Evolutionary conservation across 2,329 filamentous ascomycete species (phyloP), one percentile per base, ranked within the genome.

Genomic region (Thelonectria rubi): DNA sequence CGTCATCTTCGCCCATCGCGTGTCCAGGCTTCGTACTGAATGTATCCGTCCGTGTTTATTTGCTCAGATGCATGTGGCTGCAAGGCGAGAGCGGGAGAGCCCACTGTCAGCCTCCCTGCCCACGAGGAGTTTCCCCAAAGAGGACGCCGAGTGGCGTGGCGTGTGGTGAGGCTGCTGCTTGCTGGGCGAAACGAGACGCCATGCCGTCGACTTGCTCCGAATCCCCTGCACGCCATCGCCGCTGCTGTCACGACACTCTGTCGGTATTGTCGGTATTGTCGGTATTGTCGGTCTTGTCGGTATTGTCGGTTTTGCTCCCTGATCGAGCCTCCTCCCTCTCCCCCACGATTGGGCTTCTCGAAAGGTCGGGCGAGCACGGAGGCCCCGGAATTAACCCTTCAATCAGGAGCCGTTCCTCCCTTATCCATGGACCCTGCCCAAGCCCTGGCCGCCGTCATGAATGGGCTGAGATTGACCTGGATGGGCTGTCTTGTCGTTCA

Each of bases 351-450:
- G 54, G 55, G 37, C 50, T 50, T 49, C 58, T 65, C 63, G 56
- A 60, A 52, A 58, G 54, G 57, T 54, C 55, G 62, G 56, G 66
- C 52, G 55, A 55, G 60, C 20, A 45, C 46, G 53, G 54, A 54
- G 21, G 43, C 37, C 40, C 18, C 43, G 50, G 15, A 63, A 48
- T 71, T 71, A 66, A 65, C 55, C 69, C 69, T 71, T 69, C 69
- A 71, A 71, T 71, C 67, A 69, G 56, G 43, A 42, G 45, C 37
- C 58, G 47, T 14, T 45, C 51, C 39, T 47, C 50, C 40, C 34
- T 37, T 37, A 37, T 37, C 34, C 34, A 15, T 37, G 34, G 34
- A 37, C 45, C 66, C 59, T 63, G 66, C 18, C n/a, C 18, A 46
- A 54, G 52, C 53, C 64, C 51, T 52, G 58, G 21, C 18, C 55